Evolutionary conservation across 2,329 filamentous ascomycete genomes (phyloP).

Genomic region (Alternaria brassicicola): DNA sequence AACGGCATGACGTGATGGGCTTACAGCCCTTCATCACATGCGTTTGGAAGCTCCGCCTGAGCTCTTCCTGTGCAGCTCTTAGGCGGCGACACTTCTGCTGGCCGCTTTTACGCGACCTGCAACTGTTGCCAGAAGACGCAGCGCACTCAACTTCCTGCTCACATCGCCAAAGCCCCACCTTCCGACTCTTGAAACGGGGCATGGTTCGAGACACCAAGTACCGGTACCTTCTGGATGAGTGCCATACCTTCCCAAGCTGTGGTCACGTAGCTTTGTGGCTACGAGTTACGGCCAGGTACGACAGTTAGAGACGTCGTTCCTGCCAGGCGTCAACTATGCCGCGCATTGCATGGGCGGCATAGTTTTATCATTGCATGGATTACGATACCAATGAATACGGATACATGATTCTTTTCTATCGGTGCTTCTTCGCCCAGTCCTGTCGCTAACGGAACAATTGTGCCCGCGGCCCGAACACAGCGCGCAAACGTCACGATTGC

Average conservation of each 20-base stretch:
- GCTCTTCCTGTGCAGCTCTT: neutral
- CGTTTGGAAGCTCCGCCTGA: neutral
- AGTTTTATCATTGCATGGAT: constrained; percentile 1
- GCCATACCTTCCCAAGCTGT: neutral
- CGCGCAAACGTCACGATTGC: constrained; percentile 1
- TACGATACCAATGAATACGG: constrained; percentile 34
- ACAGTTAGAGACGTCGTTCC: neutral
- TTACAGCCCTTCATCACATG: neutral
- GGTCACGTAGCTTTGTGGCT: neutral
- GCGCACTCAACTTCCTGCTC: neutral
- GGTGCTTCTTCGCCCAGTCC: neutral
- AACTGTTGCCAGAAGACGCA: neutral
- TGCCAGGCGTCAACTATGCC: neutral
- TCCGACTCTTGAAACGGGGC: neutral
- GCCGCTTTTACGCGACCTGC: neutral
- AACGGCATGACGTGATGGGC: neutral
- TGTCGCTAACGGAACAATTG: constrained; percentile 10
- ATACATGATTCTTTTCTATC: constrained; percentile 5
- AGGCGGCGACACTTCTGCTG: neutral
- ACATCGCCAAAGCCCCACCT: neutral
- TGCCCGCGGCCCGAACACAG: constrained; percentile 2
- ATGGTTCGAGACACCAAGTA: neutral
- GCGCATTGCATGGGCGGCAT: constrained; percentile 19
- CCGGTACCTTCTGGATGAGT: neutral
- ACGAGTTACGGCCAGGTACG: neutral